Evolutionary conservation across 176 grass and related monocot genomes (phyloP), one percentile per base, ranked within the genome.

Genomic region (Triticum dicoccoides): DNA sequence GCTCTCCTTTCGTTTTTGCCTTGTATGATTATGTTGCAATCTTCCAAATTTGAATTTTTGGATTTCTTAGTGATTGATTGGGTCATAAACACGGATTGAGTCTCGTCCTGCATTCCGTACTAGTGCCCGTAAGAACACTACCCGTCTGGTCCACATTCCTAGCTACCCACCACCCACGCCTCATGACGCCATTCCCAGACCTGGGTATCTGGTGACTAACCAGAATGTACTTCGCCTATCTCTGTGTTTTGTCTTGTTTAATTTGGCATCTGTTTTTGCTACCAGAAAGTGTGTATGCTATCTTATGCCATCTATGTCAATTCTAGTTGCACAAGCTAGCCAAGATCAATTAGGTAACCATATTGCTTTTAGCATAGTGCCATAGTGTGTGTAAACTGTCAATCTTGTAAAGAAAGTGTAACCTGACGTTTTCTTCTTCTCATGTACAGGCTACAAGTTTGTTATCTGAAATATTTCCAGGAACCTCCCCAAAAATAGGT

Each of bases 391-490:
- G 47, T 76, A 27, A 56, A 33, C 47, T 77, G 74, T 77, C 74
- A 77, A 21, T 56, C 47, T 77, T 17, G 27, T 29, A 77, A 76
- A 33, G 27, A 69, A 76, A 11, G 11, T 65, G 70, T 54, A 80
- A 78, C 39, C 11, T 51, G 29, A 68, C 11, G 20, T 62, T 80
- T 27, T 68, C 29, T 86, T 79, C 33, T 87, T 81, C 65, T 72
- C 62, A 69, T 88, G 15, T 59, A 47, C 89, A 96, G 89, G 90
- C 93, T 65, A 94, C 78, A 88, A 86, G 78, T 67, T 78, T 98
- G 83, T 69, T 98, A 58, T 94, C 91, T 87, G 96, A 95, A 81
- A 95, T 95, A 88, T 90, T 92, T 92, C 90, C 91, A 76, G 87
- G 89, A 79, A 92, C 73, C 52, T 83, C 88, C 45, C 93, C 90